phyloP scores from a whole-genome alignment of 306 rosid genomes.

The Castanea crenata region DNA sequence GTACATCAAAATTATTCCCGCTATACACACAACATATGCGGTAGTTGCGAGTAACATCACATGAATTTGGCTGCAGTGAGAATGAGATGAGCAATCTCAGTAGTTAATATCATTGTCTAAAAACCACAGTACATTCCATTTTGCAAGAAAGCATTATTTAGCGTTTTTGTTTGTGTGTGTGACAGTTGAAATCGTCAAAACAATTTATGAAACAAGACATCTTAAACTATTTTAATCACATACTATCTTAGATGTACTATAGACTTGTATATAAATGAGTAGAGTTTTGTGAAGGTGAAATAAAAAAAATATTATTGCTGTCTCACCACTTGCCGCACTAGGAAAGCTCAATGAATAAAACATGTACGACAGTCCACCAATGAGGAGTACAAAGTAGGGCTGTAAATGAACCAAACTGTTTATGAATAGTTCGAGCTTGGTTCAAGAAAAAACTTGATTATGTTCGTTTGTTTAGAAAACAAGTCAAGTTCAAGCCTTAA shows the following conservation, averaged over 20 bases:
- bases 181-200: not conserved
- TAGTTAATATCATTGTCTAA: not conserved
- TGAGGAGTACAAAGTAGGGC: not conserved
- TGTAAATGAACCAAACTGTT: too few relatives aligned
- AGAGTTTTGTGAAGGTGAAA: not conserved
- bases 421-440: too few relatives aligned
- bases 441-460: too few relatives aligned
- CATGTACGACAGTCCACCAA: not conserved
- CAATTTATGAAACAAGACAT: not conserved
- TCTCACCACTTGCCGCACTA: not conserved
- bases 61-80: slow-evolving; percentile 71
- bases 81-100: not conserved
- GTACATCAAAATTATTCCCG: slow-evolving; percentile 82
- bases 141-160: not conserved
- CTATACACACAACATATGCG: slow-evolving; percentile 70
- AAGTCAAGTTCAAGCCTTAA: too few relatives aligned
- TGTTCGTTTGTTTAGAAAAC: too few relatives aligned
- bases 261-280: not conserved
- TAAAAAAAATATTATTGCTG: not conserved
- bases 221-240: not conserved
- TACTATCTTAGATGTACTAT: not conserved
- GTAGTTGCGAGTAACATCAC: slow-evolving; percentile 65
- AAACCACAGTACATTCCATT: not conserved
- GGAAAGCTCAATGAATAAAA: not conserved
- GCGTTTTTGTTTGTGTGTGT: not conserved